A percentile compares a stretch with the other conserved stretches of the same genome.
Conservation (phyloP, 805 yeast species). For the Saccharomycopsis microspora region DNA sequence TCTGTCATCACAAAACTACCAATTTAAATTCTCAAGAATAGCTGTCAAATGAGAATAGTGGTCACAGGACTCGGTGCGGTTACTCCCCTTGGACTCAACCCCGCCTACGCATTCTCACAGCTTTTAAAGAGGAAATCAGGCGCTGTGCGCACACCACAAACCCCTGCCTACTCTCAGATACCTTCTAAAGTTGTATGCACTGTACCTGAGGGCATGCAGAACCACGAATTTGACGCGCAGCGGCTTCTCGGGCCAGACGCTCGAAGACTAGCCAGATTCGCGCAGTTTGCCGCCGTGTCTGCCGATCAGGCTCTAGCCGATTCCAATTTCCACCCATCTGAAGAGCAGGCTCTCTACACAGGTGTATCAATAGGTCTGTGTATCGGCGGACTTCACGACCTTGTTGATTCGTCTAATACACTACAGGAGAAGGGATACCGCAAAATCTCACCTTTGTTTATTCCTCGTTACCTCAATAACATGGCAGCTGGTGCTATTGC, state of each 20-base stretch:
- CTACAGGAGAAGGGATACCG: slow-evolving; percentile 44
- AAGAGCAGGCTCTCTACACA: slow-evolving; percentile 24
- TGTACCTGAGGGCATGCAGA: slow-evolving; percentile 33
- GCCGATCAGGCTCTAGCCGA: slow-evolving; percentile 67
- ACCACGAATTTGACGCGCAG: neutral
- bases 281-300: slow-evolving; percentile 72
- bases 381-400: slow-evolving; percentile 75
- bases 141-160: slow-evolving; percentile 36
- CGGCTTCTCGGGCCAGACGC: slow-evolving; percentile 5
- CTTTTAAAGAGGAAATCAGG: slow-evolving; percentile 47
- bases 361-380: slow-evolving; percentile 93
- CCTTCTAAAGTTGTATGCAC: slow-evolving; percentile 71
- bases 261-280: slow-evolving; percentile 56
- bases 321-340: slow-evolving; percentile 29
- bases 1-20: too few species aligned
- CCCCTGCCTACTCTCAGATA: slow-evolving; percentile 28
- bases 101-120: slow-evolving; percentile 38
- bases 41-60: slow-evolving; percentile 45
- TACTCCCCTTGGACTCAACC: slow-evolving; percentile 77
- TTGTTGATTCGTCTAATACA: slow-evolving; percentile 48
- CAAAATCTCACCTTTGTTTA: slow-evolving; percentile 73
- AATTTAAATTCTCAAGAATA: too few species aligned
- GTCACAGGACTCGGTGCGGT: slow-evolving; percentile 86
- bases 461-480: slow-evolving; percentile 74
- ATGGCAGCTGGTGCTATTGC: slow-evolving; percentile 94